phyloP scores from a whole-genome alignment of 2,329 filamentous ascomycete species.

The Incumbomyces lentus region DNA sequence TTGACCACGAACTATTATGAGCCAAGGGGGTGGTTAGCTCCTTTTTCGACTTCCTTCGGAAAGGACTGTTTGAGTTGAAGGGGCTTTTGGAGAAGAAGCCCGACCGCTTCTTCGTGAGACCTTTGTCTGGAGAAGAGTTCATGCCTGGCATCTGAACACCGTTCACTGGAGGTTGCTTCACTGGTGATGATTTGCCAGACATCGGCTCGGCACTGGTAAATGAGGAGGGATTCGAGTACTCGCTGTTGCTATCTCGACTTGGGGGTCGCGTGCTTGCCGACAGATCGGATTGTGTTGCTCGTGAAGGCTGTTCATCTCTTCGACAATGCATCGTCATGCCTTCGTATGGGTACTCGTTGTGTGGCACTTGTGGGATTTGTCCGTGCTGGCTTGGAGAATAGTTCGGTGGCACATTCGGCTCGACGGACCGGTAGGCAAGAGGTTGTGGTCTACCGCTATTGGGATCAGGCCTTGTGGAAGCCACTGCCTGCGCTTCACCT shows the following conservation, averaged over 20 bases:
- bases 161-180: slow-evolving; percentile 44
- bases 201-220: slow-evolving; percentile 74
- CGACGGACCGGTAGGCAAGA: slow-evolving; percentile 17
- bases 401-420: slow-evolving; percentile 30
- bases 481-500: slow-evolving; percentile 10
- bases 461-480: slow-evolving; percentile 10
- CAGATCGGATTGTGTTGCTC: slow-evolving; percentile 50
- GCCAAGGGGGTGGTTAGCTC: slow-evolving; percentile 35
- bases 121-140: slow-evolving; percentile 42
- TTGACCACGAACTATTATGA: slow-evolving; percentile 10
- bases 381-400: slow-evolving; percentile 51
- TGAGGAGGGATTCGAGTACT: slow-evolving; percentile 80
- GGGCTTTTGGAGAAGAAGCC: slow-evolving; percentile 89
- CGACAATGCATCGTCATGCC: slow-evolving; percentile 97
- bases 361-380: slow-evolving; percentile 61
- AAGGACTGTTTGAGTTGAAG: slow-evolving; percentile 65
- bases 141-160: slow-evolving; percentile 33
- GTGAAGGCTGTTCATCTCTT: slow-evolving; percentile 55
- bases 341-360: slow-evolving; percentile 88
- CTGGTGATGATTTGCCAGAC: slow-evolving; percentile 63
- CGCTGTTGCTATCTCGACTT: slow-evolving; percentile 81
- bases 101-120: slow-evolving; percentile 60
- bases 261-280: slow-evolving; percentile 62
- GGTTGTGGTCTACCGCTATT: slow-evolving; percentile 20
- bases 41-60: slow-evolving; percentile 78